Conservation (phyloP, 225 moss, liverwort and hornwort species). For the Rhytidiadelphus loreus region DNA sequence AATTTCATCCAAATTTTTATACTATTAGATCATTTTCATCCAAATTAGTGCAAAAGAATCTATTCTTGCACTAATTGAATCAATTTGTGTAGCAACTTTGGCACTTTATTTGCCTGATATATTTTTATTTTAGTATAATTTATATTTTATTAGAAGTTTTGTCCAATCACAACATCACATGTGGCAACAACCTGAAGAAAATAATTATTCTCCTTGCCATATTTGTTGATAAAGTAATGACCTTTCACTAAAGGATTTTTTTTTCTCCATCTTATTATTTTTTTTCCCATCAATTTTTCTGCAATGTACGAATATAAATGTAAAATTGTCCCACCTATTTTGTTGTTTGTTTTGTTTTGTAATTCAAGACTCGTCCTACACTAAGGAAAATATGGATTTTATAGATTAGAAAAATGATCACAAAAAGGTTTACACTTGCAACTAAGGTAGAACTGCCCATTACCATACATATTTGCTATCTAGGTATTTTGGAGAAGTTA, state of each 20-base stretch:
- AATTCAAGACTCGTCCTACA: background rate
- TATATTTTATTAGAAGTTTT: background rate
- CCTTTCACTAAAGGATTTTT: rapidly evolving
- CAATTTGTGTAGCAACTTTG: background rate
- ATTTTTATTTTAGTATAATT: background rate
- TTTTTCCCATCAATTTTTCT: rapidly evolving
- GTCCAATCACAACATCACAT: background rate
- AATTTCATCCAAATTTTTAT: background rate
- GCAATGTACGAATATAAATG: rapidly evolving
- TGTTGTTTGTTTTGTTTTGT: background rate
- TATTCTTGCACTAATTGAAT: background rate
- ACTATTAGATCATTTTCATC: background rate
- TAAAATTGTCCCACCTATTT: rapidly evolving
- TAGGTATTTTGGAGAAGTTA: no score
- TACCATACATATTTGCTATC: no score
- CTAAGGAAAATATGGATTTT: background rate
- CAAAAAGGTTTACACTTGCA: background rate
- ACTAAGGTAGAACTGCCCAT: no score
- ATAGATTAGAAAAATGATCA: background rate
- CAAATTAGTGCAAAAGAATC: background rate
- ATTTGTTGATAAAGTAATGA: background rate
- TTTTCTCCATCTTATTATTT: no score
- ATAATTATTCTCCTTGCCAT: background rate
- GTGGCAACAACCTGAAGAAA: background rate
- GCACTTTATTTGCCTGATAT: background rate